These are phyloP conservation scores for Hypoxylon sp. DNA, from an alignment of 2,329 filamentous ascomycete genomes.

Conservation along the genomic window DNA sequence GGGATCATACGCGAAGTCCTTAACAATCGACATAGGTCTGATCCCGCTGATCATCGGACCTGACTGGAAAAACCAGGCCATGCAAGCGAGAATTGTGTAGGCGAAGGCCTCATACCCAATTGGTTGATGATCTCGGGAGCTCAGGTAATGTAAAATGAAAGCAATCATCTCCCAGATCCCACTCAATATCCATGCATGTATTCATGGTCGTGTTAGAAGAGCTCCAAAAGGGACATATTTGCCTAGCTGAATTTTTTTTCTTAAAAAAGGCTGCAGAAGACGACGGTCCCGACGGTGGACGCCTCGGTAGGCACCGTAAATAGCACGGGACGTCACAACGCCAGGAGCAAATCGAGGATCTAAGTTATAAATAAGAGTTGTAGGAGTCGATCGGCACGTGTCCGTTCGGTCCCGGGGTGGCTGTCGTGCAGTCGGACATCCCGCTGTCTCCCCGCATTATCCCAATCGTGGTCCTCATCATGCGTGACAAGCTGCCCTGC, in stretches of 20 bases:
- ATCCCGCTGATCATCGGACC: slow-evolving; percentile 57
- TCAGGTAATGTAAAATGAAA: slow-evolving; percentile 58
- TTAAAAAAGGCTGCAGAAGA: slow-evolving; percentile 39
- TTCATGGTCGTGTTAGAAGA: slow-evolving; percentile 12
- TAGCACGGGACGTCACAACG: slow-evolving; percentile 47
- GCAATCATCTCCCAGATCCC: slow-evolving; percentile 58
- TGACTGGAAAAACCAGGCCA: slow-evolving; percentile 59
- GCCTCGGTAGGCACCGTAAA: slow-evolving; percentile 47
- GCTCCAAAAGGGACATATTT: not conserved
- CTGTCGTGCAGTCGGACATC: slow-evolving; percentile 26
- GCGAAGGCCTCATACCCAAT: slow-evolving; percentile 58
- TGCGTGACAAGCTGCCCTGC: slow-evolving; percentile 36
- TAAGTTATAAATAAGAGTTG: slow-evolving; percentile 52
- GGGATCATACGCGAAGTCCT: slow-evolving; percentile 64
- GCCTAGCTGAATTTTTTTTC: slow-evolving; percentile 14
- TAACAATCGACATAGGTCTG: slow-evolving; percentile 58
- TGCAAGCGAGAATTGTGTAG: slow-evolving; percentile 62
- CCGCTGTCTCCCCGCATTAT: slow-evolving; percentile 17
- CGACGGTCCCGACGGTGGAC: slow-evolving; percentile 47
- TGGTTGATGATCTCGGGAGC: slow-evolving; percentile 58
- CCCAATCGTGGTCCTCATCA: slow-evolving; percentile 25
- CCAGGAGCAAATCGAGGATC: slow-evolving; percentile 49
- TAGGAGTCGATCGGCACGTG: slow-evolving; percentile 50
- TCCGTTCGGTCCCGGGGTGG: slow-evolving; percentile 43
- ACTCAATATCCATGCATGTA: slow-evolving; percentile 57